These are phyloP conservation scores for Colletotrichum siamense DNA, from an alignment of 2,329 filamentous ascomycete species.

Conservation along the genomic window DNA sequence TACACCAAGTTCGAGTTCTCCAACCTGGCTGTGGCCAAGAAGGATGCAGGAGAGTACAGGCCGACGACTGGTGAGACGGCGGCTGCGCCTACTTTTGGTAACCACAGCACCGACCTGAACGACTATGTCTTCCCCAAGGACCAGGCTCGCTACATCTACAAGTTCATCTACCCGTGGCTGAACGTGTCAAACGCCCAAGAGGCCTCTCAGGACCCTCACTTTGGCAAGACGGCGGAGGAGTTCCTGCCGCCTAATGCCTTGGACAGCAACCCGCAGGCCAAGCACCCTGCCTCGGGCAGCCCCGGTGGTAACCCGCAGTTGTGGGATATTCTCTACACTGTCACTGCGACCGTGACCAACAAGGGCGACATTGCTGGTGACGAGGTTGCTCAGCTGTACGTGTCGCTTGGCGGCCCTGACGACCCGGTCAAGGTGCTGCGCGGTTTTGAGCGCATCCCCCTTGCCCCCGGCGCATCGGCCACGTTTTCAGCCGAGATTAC, in stretches of 20 bases:
- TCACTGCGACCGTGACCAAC: constrained; percentile 74
- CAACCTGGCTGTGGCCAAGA: constrained; percentile 64
- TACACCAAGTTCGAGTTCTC: constrained; percentile 83
- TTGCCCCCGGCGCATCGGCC: constrained; percentile 71
- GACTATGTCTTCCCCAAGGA: constrained; percentile 73
- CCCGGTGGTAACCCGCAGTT: constrained; percentile 70
- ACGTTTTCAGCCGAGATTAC: constrained; percentile 74
- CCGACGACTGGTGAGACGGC: constrained; percentile 67
- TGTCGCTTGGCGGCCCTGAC: constrained; percentile 79
- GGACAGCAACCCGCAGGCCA: constrained; percentile 62
- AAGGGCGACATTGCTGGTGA: constrained; percentile 69
- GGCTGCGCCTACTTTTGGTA: constrained; percentile 69
- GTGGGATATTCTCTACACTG: constrained; percentile 73
- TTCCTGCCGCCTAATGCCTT: constrained; percentile 66
- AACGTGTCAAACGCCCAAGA: constrained; percentile 63
- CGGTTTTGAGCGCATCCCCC: constrained; percentile 79
- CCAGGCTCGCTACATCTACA: constrained; percentile 53
- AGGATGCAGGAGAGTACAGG: constrained; percentile 55
- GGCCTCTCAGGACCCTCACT: constrained; percentile 63
- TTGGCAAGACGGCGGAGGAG: constrained; percentile 61
- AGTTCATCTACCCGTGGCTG: constrained; percentile 75
- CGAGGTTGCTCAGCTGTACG: constrained; percentile 78
- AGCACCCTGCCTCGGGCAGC: constrained; percentile 53
- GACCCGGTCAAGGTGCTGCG: constrained; percentile 74
- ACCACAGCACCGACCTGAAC: constrained; percentile 63